Percentiles rank a stretch among this genome's conserved stretches.
Conservation (phyloP, 2,329 filamentous ascomycete genomes). For the Coniochaeta sp. region DNA sequence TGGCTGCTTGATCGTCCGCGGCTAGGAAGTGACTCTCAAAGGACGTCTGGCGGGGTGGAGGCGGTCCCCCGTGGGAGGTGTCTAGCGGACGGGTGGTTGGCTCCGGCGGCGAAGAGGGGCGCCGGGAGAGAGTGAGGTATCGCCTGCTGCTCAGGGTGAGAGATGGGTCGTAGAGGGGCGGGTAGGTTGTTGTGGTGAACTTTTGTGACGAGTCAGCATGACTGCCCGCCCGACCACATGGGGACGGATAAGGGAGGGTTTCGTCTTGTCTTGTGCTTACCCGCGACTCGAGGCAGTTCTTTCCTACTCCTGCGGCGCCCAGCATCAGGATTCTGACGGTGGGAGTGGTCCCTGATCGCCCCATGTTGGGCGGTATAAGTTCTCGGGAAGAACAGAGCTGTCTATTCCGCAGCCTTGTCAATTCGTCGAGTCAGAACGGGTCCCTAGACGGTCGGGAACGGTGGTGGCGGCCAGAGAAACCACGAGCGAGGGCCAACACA, state of each 20-base stretch:
- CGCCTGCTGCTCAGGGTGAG: conserved; percentile 20
- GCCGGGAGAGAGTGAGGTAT: conserved; percentile 14
- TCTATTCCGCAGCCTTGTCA: not conserved
- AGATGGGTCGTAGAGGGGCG: conserved; percentile 20
- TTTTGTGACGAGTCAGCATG: not conserved
- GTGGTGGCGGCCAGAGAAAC: not conserved
- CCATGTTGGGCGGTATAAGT: conserved; percentile 8
- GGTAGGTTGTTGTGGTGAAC: conserved; percentile 21
- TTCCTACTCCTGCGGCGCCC: conserved; percentile 19
- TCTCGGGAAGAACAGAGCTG: not conserved
- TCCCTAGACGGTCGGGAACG: not conserved
- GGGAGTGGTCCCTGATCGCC: conserved; percentile 9
- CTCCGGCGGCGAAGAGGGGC: not conserved
- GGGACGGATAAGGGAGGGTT: too few species aligned
- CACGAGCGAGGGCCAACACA: not conserved
- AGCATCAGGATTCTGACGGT: conserved; percentile 20
- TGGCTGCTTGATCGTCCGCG: not conserved
- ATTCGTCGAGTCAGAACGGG: not conserved
- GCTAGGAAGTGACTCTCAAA: not conserved
- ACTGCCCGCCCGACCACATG: too few species aligned
- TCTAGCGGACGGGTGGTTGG: conserved; percentile 4
- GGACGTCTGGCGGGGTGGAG: not conserved
- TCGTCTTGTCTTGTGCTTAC: conserved; percentile 9
- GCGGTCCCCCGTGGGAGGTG: conserved; percentile 5
- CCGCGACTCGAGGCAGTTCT: conserved; percentile 21